Evolutionary conservation across 78 protist genomes (phyloP).

Genomic region (Dictyostelium purpureum): DNA sequence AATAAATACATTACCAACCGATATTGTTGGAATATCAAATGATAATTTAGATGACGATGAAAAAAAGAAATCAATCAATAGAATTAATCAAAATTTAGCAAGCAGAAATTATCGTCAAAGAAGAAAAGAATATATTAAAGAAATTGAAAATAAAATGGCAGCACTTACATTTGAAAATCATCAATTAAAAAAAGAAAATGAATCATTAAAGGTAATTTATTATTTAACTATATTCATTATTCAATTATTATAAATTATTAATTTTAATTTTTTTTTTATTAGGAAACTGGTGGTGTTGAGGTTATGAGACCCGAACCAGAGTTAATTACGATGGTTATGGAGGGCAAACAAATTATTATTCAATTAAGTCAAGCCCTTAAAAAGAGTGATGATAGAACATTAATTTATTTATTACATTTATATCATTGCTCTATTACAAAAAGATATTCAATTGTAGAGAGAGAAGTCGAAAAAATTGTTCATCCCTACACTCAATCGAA

Average conservation of each 20-base stretch:
- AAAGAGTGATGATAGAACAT: slow-evolving; percentile 62
- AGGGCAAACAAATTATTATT: slow-evolving; percentile 56
- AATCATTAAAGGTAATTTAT: slow-evolving; percentile 35
- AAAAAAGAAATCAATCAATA: neutral
- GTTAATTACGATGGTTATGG: slow-evolving; percentile 60
- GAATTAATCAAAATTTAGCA: slow-evolving; percentile 61
- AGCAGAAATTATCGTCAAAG: slow-evolving; percentile 71
- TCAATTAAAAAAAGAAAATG: slow-evolving; percentile 64
- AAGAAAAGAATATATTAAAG: slow-evolving; percentile 66
- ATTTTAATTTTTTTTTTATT: neutral
- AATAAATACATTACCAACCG: neutral
- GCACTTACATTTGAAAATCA: slow-evolving; percentile 66
- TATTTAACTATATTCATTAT: neutral
- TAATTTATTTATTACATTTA: slow-evolving; percentile 42
- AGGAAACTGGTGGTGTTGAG: slow-evolving; percentile 78
- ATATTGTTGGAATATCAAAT: neutral
- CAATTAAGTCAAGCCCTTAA: slow-evolving; percentile 66
- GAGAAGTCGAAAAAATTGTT: slow-evolving; percentile 66
- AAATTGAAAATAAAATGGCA: slow-evolving; percentile 63
- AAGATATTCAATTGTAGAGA: slow-evolving; percentile 51
- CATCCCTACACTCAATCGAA: slow-evolving; percentile 58
- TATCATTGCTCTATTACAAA: slow-evolving; percentile 56
- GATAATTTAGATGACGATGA: slow-evolving; percentile 36
- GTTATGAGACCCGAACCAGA: slow-evolving; percentile 79
- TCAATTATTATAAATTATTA: neutral